Base-by-base conservation (phyloP, 352 stramenopile species). In the Pythium utonaiense region DNA sequence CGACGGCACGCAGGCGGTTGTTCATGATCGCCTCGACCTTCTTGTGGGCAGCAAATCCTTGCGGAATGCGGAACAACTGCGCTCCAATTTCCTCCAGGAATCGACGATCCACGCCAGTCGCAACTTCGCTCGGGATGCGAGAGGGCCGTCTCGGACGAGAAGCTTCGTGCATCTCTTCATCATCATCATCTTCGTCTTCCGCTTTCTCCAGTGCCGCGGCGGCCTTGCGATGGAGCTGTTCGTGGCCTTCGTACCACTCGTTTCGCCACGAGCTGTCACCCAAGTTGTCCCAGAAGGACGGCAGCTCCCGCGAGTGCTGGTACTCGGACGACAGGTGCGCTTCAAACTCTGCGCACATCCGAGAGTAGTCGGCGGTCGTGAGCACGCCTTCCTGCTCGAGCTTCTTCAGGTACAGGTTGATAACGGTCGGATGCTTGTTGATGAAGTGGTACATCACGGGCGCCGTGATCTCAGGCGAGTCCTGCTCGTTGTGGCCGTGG, bases 401-500 rank as follows among this genome's bases (percentile, higher is more conserved):
- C 59, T 95, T 83, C 59, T 91, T 75, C 19, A 71, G 61, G 59
- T 93, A 96, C 21, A 91, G 48, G 17, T 88, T 86, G 50, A 92
- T 75, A 8, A 96, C 76, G 16, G 83, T 88, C 33, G 82, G 83
- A 57, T 93, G 80, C 53, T 93, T 82, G 66, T 94, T 91, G 62
- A 97, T 96, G 41, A 89, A 83, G 41, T 93, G 68, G 69, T 97
- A 96, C 89, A 96, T 96, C 38, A 96, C 70, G 0, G 89, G 89
- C 44, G 85, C 78, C 27, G 90, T 97, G 57, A 97, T 89, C 54
- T 90, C 74, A 8, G 90, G 90, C 28, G 85, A 91, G 53, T 97
- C 90, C 74, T 91, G 74, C 75, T 99, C 98, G 69, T 99, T 99
- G 83, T 99, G 98, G 12, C 98, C 98, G 70, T 99, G 95, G 31